Base-by-base conservation (phyloP, 2,329 filamentous ascomycete species). In the Stagonosporopsis cucurbitacearum region DNA sequence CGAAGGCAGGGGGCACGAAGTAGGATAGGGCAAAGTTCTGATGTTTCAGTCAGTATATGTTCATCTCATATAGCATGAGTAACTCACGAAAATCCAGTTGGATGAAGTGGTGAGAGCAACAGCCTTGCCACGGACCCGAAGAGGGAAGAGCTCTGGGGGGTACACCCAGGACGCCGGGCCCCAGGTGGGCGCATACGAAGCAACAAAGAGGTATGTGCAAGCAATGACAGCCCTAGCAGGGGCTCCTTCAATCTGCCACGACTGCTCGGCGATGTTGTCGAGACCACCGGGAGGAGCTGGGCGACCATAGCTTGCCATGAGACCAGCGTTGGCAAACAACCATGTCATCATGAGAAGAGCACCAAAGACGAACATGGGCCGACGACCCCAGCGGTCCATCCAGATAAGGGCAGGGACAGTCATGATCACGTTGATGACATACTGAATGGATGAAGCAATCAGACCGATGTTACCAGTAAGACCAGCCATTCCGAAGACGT, bases 381-480 rank as follows among this genome's bases (percentile, higher is more conserved):
- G 89, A 60, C 90, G 89, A 42, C 91, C 91, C 86, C 88, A 91
- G 51, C 82, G 80, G 64, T 95, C 90, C 65, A 93, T 84, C 78
- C 80, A 93, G 53, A 93, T 75, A 22, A 94, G 81, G 1, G 90
- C 90, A 0, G 89, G 88, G 3, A 93, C 72, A 0, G 91, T 94
- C 86, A 91, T 90, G 48, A 87, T 57, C 1, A 94, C 90, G 72
- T 93, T 93, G 79, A 94, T 91, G 65, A 92, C 81, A 71, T 90
- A 91, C 51, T 90, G 86, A 59, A 91, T 90, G 9, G 84, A 86
- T 4, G 86, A 88, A 7, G 88, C 83, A 40, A 90, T 74, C 8
- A 91, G 81, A 33, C 86, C 82, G 49, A 80, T 81, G 63, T 84
- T 79, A 3, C 81, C 82, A 1, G 74, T 77, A n/a, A 88, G 78